A percentile compares a stretch with the other conserved stretches of the same genome.
These are phyloP conservation scores for Neospermospora avenae DNA, from an alignment of 2,329 filamentous ascomycete genomes.

Conservation along the genomic window DNA sequence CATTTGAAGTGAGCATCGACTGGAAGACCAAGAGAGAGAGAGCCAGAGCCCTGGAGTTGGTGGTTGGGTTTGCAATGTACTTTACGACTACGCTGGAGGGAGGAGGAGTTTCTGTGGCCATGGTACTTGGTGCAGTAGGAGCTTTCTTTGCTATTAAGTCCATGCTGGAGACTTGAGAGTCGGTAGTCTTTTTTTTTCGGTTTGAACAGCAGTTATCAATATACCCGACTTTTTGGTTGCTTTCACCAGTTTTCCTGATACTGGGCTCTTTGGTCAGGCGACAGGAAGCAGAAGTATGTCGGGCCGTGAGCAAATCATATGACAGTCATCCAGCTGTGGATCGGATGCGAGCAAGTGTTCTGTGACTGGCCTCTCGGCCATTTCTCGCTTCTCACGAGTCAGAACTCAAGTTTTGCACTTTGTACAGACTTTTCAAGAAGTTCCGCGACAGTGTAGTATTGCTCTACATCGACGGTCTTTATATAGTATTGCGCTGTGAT, in stretches of 20 bases:
- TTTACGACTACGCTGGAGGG: conserved; percentile 35
- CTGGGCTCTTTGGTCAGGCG: not conserved
- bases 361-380: not conserved
- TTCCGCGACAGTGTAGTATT: too few species aligned
- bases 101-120: conserved; percentile 30
- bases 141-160: conserved; percentile 30
- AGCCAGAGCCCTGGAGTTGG: conserved; percentile 56
- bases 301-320: not conserved
- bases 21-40: conserved; percentile 52
- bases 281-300: not conserved
- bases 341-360: not conserved
- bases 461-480: too few species aligned
- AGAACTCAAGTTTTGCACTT: not conserved
- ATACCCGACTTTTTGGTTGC: not conserved
- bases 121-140: conserved; percentile 30
- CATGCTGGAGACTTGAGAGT: conserved; percentile 23
- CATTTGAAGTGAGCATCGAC: conserved; percentile 53
- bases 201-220: not conserved
- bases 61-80: conserved; percentile 54
- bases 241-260: not conserved
- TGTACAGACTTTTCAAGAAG: too few species aligned
- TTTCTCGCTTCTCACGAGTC: not conserved
- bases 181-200: not conserved
- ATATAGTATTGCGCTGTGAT: not conserved
- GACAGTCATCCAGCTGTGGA: not conserved